Evolutionary conservation across 805 yeast genomes (phyloP).

Genomic region (Zygoascus ofunaensis): DNA sequence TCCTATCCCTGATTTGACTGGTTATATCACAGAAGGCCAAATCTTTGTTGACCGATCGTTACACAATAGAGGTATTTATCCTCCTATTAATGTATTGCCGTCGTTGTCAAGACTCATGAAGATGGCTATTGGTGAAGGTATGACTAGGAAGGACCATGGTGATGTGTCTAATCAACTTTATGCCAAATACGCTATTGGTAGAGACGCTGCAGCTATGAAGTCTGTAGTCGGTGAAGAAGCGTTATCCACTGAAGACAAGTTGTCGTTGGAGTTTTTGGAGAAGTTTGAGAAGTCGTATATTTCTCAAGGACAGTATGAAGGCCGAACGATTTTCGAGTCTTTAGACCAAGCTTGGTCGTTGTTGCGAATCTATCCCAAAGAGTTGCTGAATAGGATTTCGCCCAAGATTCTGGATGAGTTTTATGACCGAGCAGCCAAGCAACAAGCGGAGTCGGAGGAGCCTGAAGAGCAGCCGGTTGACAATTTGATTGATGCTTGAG

Average conservation of each 20-base stretch:
- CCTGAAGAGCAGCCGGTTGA: constrained; percentile 28
- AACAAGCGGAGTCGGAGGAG: constrained; percentile 35
- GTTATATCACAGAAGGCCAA: constrained; percentile 99
- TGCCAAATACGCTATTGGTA: constrained; percentile 99
- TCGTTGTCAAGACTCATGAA: constrained; percentile 97
- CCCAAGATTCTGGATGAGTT: constrained; percentile 94
- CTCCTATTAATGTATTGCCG: constrained; percentile 97
- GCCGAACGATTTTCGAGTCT: constrained; percentile 89
- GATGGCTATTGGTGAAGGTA: constrained; percentile 99
- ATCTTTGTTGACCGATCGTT: constrained; percentile 95
- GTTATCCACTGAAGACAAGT: constrained; percentile 90
- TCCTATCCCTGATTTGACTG: constrained; percentile 99
- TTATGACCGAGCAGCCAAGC: constrained; percentile 61
- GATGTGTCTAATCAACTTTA: constrained; percentile 98
- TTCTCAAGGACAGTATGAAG: constrained; percentile 93
- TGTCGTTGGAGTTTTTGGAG: constrained; percentile 94
- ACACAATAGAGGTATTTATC: constrained; percentile 93
- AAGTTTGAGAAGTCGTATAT: constrained; percentile 95
- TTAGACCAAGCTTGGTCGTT: constrained; percentile 97
- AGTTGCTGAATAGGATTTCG: constrained; percentile 94
- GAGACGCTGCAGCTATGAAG: constrained; percentile 99
- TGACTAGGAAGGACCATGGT: constrained; percentile 99
- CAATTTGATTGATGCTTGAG: constrained; percentile 32
- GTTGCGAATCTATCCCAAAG: constrained; percentile 97
- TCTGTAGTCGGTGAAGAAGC: constrained; percentile 99